These are phyloP conservation scores for Termitomyces sp. DNA, from an alignment of 768 basidiomycete genomes.

Conservation along the genomic window DNA sequence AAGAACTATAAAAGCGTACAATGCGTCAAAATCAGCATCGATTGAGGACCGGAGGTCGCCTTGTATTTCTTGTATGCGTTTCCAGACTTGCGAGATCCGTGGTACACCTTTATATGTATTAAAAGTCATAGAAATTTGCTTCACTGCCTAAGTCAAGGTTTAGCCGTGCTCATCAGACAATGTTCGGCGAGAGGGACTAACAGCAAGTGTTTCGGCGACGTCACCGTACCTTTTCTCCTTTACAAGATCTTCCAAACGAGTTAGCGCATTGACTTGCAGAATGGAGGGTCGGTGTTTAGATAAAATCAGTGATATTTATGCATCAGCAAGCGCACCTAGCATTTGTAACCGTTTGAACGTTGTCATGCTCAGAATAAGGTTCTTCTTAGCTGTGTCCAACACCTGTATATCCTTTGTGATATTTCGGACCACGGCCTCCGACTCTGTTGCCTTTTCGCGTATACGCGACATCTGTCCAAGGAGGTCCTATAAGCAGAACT, in stretches of 20 bases:
- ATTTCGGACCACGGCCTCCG: constrained; percentile 90
- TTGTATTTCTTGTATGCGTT: constrained; percentile 77
- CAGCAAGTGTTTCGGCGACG: constrained; percentile 77
- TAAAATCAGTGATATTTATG: neutral
- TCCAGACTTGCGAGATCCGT: constrained; percentile 72
- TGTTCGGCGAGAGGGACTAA: constrained; percentile 20
- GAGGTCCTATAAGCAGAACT: constrained; percentile 57
- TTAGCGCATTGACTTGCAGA: constrained; percentile 68
- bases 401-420: constrained; percentile 97
- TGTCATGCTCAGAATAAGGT: constrained; percentile 86
- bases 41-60: constrained; percentile 76
- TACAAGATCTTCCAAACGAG: constrained; percentile 74
- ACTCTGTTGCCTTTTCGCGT: constrained; percentile 94
- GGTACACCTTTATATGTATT: constrained; percentile 74
- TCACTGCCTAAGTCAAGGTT: constrained; percentile 61
- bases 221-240: constrained; percentile 78
- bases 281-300: neutral
- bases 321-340: constrained; percentile 59
- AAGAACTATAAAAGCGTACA: constrained; percentile 47
- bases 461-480: constrained; percentile 95
- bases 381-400: constrained; percentile 90
- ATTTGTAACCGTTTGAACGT: constrained; percentile 87
- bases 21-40: constrained; percentile 87
- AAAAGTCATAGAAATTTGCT: constrained; percentile 78
- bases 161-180: neutral